Percentiles rank a stretch among this genome's conserved stretches.
phyloP scores from a whole-genome alignment of 2,329 filamentous ascomycete species.

The Penicillium olsonii region DNA sequence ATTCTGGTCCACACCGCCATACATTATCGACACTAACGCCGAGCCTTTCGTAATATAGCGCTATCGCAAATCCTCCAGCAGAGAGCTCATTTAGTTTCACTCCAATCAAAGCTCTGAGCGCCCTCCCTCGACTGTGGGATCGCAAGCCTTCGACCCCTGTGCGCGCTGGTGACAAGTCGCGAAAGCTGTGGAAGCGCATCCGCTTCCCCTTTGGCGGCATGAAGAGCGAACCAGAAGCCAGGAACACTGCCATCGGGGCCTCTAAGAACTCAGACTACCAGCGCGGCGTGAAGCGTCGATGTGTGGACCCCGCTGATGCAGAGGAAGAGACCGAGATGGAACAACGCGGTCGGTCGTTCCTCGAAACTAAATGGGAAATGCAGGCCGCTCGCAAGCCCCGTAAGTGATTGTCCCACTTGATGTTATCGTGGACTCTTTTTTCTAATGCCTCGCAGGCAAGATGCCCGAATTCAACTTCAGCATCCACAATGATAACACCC shows the following conservation, averaged over 20 bases:
- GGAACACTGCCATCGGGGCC: constrained; percentile 37
- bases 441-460: constrained; percentile 21
- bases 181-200: constrained; percentile 51
- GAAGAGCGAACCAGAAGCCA: constrained; percentile 26
- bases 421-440: background rate
- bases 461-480: constrained; percentile 20
- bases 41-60: constrained; percentile 9
- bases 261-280: constrained; percentile 28
- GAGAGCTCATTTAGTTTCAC: constrained; percentile 43
- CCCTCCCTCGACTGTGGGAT: constrained; percentile 46
- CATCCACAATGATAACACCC: constrained; percentile 19
- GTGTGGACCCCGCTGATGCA: constrained; percentile 24
- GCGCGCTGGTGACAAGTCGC: constrained; percentile 40
- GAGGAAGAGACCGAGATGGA: constrained; percentile 14
- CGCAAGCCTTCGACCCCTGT: constrained; percentile 47
- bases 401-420: constrained; percentile 19
- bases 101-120: constrained; percentile 38
- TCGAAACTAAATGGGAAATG: constrained; percentile 45
- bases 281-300: constrained; percentile 40
- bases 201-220: constrained; percentile 38
- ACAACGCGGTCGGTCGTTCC: constrained; percentile 36
- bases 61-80: constrained; percentile 6
- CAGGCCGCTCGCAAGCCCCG: constrained; percentile 34
- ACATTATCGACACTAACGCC: constrained; percentile 13
- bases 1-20: constrained; percentile 1